Percentiles rank a stretch among this genome's conserved stretches.
These are phyloP conservation scores for Ogataea ramenticola DNA, from an alignment of 805 yeast species.

Conservation along the genomic window DNA sequence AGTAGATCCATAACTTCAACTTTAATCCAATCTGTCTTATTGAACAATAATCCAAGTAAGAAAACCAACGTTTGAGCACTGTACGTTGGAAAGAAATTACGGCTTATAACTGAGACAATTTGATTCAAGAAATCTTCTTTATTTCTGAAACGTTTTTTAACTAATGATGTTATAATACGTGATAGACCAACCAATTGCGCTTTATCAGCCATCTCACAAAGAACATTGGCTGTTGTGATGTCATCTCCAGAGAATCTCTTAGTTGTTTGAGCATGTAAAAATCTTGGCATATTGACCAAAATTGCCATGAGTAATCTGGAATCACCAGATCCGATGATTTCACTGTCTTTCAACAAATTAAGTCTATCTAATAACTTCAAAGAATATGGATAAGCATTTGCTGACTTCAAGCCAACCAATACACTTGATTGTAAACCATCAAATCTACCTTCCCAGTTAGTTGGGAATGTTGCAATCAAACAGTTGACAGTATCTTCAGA, in stretches of 20 bases:
- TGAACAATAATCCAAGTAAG: conserved; percentile 71
- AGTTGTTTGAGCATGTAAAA: conserved; percentile 69
- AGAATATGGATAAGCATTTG: conserved; percentile 73
- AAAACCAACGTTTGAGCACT: conserved; percentile 72
- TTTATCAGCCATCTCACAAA: conserved; percentile 53
- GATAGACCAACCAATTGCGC: conserved; percentile 50
- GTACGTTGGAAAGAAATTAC: conserved; percentile 63
- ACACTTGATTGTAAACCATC: conserved; percentile 80
- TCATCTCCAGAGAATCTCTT: conserved; percentile 44
- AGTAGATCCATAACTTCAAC: conserved; percentile 71
- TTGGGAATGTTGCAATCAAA: conserved; percentile 80
- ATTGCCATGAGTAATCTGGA: conserved; percentile 65
- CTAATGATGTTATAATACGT: conserved; percentile 66
- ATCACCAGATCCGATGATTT: conserved; percentile 67
- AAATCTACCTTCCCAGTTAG: conserved; percentile 92
- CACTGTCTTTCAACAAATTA: conserved; percentile 59
- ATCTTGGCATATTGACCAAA: conserved; percentile 76
- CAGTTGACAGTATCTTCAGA: conserved; percentile 81
- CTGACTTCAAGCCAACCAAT: conserved; percentile 76
- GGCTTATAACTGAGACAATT: conserved; percentile 60
- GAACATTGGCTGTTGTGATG: conserved; percentile 43
- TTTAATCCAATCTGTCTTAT: conserved; percentile 72
- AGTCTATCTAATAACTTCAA: conserved; percentile 67
- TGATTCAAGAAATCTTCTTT: conserved; percentile 85
- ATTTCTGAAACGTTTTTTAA: conserved; percentile 78